Percentiles rank a stretch among this genome's conserved stretches.
Conservation (phyloP, 345 rosid genomes). For the Linum usitatissimum region DNA sequence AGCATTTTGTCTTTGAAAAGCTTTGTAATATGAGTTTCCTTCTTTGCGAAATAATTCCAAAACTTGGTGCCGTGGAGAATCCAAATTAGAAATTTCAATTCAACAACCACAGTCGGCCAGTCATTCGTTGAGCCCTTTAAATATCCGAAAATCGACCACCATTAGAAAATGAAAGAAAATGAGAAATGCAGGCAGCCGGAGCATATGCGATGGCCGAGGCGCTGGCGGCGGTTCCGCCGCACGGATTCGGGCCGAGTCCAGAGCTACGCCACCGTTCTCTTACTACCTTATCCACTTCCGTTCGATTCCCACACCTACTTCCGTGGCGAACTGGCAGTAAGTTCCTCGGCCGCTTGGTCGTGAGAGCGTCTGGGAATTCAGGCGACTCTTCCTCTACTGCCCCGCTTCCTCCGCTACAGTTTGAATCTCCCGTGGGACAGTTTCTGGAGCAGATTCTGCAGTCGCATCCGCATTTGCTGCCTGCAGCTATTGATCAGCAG, state of each 20-base stretch:
- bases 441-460: slow-evolving; percentile 62
- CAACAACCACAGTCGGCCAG: too few species aligned
- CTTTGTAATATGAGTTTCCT: too few species aligned
- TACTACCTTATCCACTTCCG: slow-evolving; percentile 20
- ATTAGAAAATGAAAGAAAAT: neutral
- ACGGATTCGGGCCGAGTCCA: slow-evolving; percentile 24
- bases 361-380: slow-evolving; percentile 51
- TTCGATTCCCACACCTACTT: neutral
- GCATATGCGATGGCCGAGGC: slow-evolving; percentile 20
- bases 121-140: neutral
- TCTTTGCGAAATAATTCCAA: too few species aligned
- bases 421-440: slow-evolving; percentile 81
- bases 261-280: slow-evolving; percentile 13
- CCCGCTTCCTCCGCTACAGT: slow-evolving; percentile 62
- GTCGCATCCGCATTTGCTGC: slow-evolving; percentile 84
- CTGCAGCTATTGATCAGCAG: slow-evolving; percentile 75
- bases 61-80: too few species aligned
- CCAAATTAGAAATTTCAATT: too few species aligned
- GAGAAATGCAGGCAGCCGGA: slow-evolving; percentile 31
- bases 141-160: neutral
- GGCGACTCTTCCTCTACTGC: slow-evolving; percentile 28
- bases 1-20: too few species aligned
- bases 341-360: slow-evolving; percentile 33
- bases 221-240: slow-evolving; percentile 25
- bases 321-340: neutral